Conservation (phyloP, 495 filamentous ascomycete species). For the Aspergillus cristatus region DNA sequence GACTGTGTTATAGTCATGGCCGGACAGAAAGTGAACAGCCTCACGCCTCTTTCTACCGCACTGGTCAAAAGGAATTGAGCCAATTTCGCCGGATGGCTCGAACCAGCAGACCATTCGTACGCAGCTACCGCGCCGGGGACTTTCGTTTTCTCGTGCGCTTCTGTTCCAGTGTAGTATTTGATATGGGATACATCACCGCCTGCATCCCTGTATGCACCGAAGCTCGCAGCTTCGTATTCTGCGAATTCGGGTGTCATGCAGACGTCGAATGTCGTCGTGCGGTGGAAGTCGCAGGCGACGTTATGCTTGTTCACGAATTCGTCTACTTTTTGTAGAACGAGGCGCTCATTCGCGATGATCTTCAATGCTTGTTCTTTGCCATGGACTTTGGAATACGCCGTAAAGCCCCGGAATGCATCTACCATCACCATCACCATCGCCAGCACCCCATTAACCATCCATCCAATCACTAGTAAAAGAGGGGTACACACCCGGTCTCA, state of each 20-base stretch:
- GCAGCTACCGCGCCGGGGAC: conserved; percentile 18
- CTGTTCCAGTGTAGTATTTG: conserved; percentile 10
- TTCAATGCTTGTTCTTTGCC: conserved; percentile 21
- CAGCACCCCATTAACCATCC: too few relatives aligned
- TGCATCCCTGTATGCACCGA: conserved; percentile 17
- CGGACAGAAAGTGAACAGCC: conserved; percentile 20
- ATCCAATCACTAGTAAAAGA: too few relatives aligned
- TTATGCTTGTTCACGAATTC: conserved; percentile 18
- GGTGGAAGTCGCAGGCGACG: conserved; percentile 21
- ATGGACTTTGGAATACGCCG: conserved; percentile 21
- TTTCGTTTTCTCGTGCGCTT: conserved; percentile 15
- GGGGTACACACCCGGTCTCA: conserved; percentile 19
- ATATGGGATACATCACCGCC: conserved; percentile 22
- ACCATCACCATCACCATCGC: neutral
- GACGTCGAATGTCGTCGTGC: conserved; percentile 22
- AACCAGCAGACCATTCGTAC: conserved; percentile 26
- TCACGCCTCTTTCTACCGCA: conserved; percentile 13
- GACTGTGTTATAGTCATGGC: too few relatives aligned
- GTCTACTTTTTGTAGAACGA: conserved; percentile 17
- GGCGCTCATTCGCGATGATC: conserved; percentile 19
- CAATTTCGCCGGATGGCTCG: conserved; percentile 23
- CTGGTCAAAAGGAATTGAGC: conserved; percentile 20
- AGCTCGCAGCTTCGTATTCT: conserved; percentile 15
- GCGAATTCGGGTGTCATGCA: conserved; percentile 25
- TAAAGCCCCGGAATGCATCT: conserved; percentile 27